A percentile compares a stretch with the other conserved stretches of the same genome.
These are phyloP conservation scores for Tetrahymena elliotti DNA, from an alignment of 73 alveolate species.

Conservation along the genomic window DNA sequence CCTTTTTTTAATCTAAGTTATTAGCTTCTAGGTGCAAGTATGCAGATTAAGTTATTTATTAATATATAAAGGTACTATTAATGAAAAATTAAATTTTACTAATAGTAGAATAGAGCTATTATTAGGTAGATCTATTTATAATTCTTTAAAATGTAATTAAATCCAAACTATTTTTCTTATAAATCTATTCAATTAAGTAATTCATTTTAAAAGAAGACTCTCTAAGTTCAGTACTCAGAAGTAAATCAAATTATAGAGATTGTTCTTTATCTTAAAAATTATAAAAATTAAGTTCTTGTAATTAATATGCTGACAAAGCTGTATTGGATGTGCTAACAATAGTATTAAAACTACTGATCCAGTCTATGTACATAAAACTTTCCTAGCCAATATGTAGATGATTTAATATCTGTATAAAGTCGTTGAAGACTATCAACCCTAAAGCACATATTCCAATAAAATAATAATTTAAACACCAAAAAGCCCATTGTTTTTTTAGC, in stretches of 20 bases:
- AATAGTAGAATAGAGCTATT: not conserved
- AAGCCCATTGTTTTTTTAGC: not conserved
- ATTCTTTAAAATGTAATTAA: not conserved
- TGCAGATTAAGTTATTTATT: not conserved
- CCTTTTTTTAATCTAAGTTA: not conserved
- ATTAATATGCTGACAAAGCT: not conserved
- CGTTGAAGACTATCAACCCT: not conserved
- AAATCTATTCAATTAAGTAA: not conserved
- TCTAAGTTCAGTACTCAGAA: not conserved
- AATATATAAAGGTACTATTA: not conserved
- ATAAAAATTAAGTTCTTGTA: not conserved
- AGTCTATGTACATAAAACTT: not conserved
- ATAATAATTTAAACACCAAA: not conserved
- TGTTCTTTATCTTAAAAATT: not conserved
- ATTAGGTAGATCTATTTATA: not conserved
- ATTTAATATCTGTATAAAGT: not conserved
- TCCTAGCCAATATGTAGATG: not conserved
- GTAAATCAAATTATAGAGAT: not conserved
- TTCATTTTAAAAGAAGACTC: not conserved
- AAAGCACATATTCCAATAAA: not conserved
- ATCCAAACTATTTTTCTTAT: not conserved
- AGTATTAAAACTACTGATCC: not conserved
- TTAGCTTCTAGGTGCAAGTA: not conserved
- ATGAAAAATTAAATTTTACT: not conserved
- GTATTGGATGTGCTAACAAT: not conserved